Conservation (phyloP, 768 basidiomycete species). For the Lanmaoa rubissima region DNA sequence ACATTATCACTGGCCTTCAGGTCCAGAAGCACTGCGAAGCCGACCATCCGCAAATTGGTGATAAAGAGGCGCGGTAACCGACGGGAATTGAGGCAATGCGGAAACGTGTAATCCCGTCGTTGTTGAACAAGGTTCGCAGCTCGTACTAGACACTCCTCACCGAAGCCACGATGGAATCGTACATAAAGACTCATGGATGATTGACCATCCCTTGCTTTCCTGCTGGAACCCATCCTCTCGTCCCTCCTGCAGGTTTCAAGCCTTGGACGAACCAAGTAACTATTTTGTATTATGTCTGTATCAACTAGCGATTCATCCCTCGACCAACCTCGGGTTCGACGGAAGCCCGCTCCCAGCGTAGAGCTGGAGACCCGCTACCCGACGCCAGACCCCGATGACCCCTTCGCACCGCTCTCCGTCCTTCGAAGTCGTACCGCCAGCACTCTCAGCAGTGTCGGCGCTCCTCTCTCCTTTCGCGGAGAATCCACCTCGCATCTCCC, state of each 20-base stretch:
- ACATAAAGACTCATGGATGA: conserved; percentile 28
- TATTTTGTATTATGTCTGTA: conserved; percentile 32
- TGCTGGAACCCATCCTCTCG: conserved; percentile 15
- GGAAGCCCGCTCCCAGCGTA: conserved; percentile 58
- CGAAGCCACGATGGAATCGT: conserved; percentile 35
- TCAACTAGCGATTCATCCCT: conserved; percentile 25
- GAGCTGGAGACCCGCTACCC: conserved; percentile 58
- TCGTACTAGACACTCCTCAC: conserved; percentile 26
- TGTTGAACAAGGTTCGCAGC: conserved; percentile 18
- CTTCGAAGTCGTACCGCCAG: conserved; percentile 58
- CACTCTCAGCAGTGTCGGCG: conserved; percentile 30
- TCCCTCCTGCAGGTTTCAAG: conserved; percentile 15
- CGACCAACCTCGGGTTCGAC: conserved; percentile 32
- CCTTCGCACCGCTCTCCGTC: conserved; percentile 66
- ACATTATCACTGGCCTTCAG: conserved; percentile 6
- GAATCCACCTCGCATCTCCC: conserved; percentile 33
- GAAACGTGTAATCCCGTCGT: conserved; percentile 21
- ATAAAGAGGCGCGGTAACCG: conserved; percentile 30
- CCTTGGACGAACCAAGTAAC: conserved; percentile 14
- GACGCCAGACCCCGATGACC: conserved; percentile 63
- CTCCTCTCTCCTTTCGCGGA: conserved; percentile 32
- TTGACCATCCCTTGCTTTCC: conserved; percentile 11
- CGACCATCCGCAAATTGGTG: conserved; percentile 15
- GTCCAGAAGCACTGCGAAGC: conserved; percentile 22
- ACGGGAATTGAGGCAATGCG: conserved; percentile 33